Conservation (phyloP, 2,329 filamentous ascomycete species). For the Davidsoniella eucalypti region DNA sequence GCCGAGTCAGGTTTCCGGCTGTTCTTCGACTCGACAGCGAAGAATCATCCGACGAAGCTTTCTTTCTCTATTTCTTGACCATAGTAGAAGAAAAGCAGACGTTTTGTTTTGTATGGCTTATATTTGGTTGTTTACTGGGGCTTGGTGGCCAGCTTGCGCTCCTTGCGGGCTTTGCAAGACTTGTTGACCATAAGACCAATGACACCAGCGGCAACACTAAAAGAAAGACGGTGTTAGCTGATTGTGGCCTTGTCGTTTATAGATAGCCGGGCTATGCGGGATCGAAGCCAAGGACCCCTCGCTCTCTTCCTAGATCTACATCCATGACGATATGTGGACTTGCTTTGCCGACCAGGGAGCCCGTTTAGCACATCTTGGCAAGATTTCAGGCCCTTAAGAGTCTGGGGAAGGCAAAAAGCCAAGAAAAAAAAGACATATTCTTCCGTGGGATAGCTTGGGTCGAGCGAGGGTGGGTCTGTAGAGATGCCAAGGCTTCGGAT, state of each 20-base stretch:
- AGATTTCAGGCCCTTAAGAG: too few species aligned
- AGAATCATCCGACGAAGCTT: not conserved
- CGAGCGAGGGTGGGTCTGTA: too few species aligned
- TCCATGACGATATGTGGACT: too few species aligned
- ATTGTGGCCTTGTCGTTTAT: not conserved
- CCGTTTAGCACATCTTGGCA: not conserved
- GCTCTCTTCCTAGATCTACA: too few species aligned
- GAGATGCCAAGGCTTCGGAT: too few species aligned
- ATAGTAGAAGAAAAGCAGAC: too few species aligned
- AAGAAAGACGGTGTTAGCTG: slow-evolving; percentile 13
- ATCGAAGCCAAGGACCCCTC: not conserved
- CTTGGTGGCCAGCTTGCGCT: slow-evolving; percentile 17
- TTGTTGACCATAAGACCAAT: slow-evolving; percentile 20
- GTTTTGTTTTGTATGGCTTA: not conserved
- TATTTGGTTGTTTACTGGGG: slow-evolving; percentile 4
- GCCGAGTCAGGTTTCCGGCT: not conserved
- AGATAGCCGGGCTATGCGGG: not conserved
- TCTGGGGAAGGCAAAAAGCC: too few species aligned
- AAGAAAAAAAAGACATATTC: too few species aligned
- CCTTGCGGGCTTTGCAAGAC: slow-evolving; percentile 20
- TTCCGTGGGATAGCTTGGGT: too few species aligned
- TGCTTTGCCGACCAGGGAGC: not conserved
- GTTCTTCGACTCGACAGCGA: not conserved
- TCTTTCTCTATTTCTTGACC: not conserved
- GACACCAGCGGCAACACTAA: slow-evolving; percentile 21